Conservation (phyloP, 176 grass and related monocot genomes). For the Avena atlantica region DNA sequence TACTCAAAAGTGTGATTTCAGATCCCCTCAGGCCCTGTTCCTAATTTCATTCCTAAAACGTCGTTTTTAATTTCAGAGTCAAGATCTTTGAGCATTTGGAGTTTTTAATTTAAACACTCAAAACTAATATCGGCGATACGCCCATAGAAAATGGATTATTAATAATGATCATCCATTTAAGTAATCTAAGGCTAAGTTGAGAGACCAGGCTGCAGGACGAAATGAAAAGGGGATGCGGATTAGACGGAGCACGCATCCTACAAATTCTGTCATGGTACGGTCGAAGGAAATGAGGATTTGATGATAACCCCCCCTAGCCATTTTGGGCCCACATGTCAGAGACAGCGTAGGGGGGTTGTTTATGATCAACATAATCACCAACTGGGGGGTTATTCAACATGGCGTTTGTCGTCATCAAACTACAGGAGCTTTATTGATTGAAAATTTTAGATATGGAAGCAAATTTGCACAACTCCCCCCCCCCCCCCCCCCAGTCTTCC, state of each 20-base stretch:
- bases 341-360: too few relatives aligned
- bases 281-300: conserved; percentile 14
- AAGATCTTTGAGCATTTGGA: neutral
- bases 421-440: too few relatives aligned
- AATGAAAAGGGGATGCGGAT: neutral
- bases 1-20: neutral
- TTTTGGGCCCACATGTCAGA: too few relatives aligned
- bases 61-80: neutral
- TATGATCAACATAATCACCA: too few relatives aligned
- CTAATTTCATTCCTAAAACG: neutral
- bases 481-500: too few relatives aligned
- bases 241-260: too few relatives aligned
- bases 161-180: neutral
- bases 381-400: too few relatives aligned
- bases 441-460: too few relatives aligned
- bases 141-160: neutral
- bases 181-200: neutral
- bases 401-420: too few relatives aligned
- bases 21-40: neutral
- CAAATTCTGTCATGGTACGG: neutral
- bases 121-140: neutral
- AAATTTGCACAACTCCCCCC: too few relatives aligned
- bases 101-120: neutral
- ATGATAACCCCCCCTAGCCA: too few relatives aligned
- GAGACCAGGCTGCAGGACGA: neutral